phyloP scores from a whole-genome alignment of 2,329 filamentous ascomycete genomes.

The Amphichorda felina region DNA sequence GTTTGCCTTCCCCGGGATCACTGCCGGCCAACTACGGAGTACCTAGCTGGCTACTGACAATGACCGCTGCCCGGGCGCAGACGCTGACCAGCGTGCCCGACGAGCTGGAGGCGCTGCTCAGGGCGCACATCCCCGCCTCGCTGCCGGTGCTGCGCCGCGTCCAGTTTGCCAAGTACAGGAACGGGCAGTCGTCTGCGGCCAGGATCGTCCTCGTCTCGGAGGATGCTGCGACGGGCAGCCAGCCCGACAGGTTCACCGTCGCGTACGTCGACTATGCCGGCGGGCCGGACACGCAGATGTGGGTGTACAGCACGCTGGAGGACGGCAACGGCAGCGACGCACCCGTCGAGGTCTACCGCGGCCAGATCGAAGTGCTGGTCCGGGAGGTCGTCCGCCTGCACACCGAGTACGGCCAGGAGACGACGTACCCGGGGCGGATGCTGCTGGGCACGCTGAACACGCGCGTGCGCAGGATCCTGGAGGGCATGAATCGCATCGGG shows the following conservation, averaged over 20 bases:
- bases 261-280: slow-evolving; percentile 50
- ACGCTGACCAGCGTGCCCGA: too few relatives aligned
- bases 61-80: too few relatives aligned
- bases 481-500: slow-evolving; percentile 7
- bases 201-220: slow-evolving; percentile 26
- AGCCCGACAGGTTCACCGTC: slow-evolving; percentile 30
- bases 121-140: slow-evolving; percentile 40
- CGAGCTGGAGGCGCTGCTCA: slow-evolving; percentile 33
- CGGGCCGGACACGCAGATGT: slow-evolving; percentile 52
- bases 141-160: slow-evolving; percentile 51
- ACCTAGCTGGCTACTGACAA: too few relatives aligned
- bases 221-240: slow-evolving; percentile 2
- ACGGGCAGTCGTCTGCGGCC: slow-evolving; percentile 27
- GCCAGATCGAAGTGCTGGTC: slow-evolving; percentile 19
- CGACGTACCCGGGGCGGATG: slow-evolving; percentile 15
- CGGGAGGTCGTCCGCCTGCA: slow-evolving; percentile 9
- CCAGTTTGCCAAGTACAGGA: slow-evolving; percentile 37
- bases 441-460: slow-evolving; percentile 23
- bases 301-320: slow-evolving; percentile 46
- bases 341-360: slow-evolving; percentile 13
- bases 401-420: slow-evolving; percentile 7
- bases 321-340: slow-evolving; percentile 8
- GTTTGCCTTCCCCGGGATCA: too few relatives aligned
- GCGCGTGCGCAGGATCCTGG: slow-evolving; percentile 11
- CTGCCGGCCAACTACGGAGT: too few relatives aligned